Evolutionary conservation across 805 yeast genomes (phyloP).

Genomic region (Vanderwaltozyma tropicalis): DNA sequence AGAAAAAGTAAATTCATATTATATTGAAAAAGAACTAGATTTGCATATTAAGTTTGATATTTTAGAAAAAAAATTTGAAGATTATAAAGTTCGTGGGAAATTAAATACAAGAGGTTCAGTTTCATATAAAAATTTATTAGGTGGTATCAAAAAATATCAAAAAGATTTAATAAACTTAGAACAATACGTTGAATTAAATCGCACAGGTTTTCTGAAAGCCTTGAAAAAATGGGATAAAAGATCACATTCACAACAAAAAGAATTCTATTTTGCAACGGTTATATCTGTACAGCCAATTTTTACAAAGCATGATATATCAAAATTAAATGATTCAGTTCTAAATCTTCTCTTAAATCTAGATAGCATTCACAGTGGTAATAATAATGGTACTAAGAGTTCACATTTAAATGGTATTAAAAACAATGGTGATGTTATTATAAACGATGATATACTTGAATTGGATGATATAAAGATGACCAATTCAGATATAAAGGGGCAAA

Average conservation of each 20-base stretch:
- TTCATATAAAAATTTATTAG: conserved; percentile 71
- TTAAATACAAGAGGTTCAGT: conserved; percentile 54
- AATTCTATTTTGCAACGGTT: conserved; percentile 80
- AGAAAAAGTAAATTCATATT: conserved; percentile 90
- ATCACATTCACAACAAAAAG: conserved; percentile 89
- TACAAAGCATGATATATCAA: conserved; percentile 78
- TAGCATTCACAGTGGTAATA: conserved; percentile 1
- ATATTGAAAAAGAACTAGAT: conserved; percentile 83
- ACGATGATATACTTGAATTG: background rate
- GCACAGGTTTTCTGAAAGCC: conserved; percentile 91
- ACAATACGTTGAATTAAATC: conserved; percentile 89
- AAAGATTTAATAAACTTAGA: conserved; percentile 82
- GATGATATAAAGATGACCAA: background rate
- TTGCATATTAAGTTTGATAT: conserved; percentile 70
- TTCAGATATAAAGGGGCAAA: background rate
- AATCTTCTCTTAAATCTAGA: conserved; percentile 6
- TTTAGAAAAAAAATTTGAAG: conserved; percentile 58
- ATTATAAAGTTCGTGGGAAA: conserved; percentile 34
- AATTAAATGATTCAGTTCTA: conserved; percentile 57
- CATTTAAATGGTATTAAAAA: background rate
- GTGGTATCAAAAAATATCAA: conserved; percentile 80
- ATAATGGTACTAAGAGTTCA: background rate
- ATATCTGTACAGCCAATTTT: conserved; percentile 95
- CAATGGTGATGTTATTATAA: background rate
- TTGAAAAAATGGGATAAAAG: conserved; percentile 97